Percentiles rank a stretch among this genome's conserved stretches.
Conservation (phyloP, 176 grass and related monocot species). For the Chrysopogon serrulatus region DNA sequence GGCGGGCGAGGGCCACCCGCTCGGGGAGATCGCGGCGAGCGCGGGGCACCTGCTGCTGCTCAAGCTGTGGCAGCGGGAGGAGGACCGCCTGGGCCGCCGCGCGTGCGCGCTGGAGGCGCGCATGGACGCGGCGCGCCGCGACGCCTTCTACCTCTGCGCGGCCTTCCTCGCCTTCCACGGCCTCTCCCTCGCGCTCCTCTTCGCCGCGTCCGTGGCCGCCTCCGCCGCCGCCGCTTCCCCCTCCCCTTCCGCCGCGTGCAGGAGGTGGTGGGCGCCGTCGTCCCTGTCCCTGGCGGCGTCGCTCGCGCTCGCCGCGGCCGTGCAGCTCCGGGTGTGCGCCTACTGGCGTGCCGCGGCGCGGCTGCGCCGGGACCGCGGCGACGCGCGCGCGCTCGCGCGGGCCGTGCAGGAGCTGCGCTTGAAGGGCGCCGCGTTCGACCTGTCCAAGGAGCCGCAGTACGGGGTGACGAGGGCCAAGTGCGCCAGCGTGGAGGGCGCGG, state of each 20-base stretch:
- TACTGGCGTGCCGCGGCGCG: slow-evolving; percentile 60
- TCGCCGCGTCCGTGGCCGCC: slow-evolving; percentile 50
- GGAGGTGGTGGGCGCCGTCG: slow-evolving; percentile 78
- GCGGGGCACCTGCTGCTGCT: slow-evolving; percentile 81
- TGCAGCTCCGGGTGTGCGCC: slow-evolving; percentile 54
- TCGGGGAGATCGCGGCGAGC: slow-evolving; percentile 73
- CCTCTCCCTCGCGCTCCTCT: slow-evolving; percentile 72
- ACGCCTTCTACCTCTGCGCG: slow-evolving; percentile 77
- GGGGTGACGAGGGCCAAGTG: slow-evolving; percentile 65
- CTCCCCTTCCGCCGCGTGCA: slow-evolving; percentile 18
- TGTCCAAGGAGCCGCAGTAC: slow-evolving; percentile 80
- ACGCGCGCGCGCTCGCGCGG: slow-evolving; percentile 60
- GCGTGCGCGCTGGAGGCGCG: slow-evolving; percentile 55
- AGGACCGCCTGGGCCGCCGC: slow-evolving; percentile 50
- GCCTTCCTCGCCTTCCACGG: slow-evolving; percentile 90
- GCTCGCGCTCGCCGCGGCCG: slow-evolving; percentile 57
- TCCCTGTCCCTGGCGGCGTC: slow-evolving; percentile 57
- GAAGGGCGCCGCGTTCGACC: slow-evolving; percentile 74
- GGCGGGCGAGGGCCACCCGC: slow-evolving; percentile 38
- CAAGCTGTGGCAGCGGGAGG: slow-evolving; percentile 89
- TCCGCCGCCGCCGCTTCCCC: not conserved
- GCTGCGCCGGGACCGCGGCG: slow-evolving; percentile 57
- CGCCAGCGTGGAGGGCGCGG: slow-evolving; percentile 62
- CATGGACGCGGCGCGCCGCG: slow-evolving; percentile 55
- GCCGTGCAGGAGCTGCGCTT: slow-evolving; percentile 73